Conservation (phyloP, 2,329 filamentous ascomycete species). For the Onygena corvina region DNA sequence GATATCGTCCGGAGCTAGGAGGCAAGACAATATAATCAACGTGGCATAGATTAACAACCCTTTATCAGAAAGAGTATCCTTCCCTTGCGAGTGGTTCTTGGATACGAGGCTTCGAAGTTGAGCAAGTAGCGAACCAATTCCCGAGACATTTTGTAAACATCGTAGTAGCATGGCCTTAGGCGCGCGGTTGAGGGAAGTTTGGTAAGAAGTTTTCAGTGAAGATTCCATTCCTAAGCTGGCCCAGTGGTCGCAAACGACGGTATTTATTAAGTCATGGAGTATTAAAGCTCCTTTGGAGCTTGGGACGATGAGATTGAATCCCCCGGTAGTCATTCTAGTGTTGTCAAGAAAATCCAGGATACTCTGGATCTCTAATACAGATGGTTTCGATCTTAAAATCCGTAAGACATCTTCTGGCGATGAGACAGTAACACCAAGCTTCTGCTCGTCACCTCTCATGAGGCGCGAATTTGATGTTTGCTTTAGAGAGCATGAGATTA, state of each 20-base stretch:
- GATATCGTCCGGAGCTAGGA: conserved; percentile 36
- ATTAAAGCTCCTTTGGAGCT: conserved; percentile 61
- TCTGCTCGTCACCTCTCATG: background rate
- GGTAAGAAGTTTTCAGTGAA: conserved; percentile 19
- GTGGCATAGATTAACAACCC: conserved; percentile 26
- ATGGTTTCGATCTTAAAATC: conserved; percentile 31
- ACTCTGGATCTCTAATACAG: conserved; percentile 23
- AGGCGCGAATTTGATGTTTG: background rate
- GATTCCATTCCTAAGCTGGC: conserved; percentile 40
- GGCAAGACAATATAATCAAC: conserved; percentile 26
- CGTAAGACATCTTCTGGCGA: conserved; percentile 25
- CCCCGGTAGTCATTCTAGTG: conserved; percentile 17
- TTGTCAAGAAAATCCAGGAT: conserved; percentile 29
- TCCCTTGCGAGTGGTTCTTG: conserved; percentile 18
- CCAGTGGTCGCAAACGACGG: conserved; percentile 78
- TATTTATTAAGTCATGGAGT: conserved; percentile 59
- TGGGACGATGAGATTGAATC: conserved; percentile 50
- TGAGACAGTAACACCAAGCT: conserved; percentile 8
- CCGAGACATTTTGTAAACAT: conserved; percentile 61
- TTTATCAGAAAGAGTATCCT: conserved; percentile 26
- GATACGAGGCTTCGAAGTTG: conserved; percentile 51
- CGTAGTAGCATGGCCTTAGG: conserved; percentile 41
- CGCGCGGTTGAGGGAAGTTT: conserved; percentile 15
- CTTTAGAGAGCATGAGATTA: background rate
- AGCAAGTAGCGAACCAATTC: conserved; percentile 64